Percentiles rank a stretch among this genome's conserved stretches.
Conservation (phyloP, 169 alveolate species). For the Eimeria praecox region DNA sequence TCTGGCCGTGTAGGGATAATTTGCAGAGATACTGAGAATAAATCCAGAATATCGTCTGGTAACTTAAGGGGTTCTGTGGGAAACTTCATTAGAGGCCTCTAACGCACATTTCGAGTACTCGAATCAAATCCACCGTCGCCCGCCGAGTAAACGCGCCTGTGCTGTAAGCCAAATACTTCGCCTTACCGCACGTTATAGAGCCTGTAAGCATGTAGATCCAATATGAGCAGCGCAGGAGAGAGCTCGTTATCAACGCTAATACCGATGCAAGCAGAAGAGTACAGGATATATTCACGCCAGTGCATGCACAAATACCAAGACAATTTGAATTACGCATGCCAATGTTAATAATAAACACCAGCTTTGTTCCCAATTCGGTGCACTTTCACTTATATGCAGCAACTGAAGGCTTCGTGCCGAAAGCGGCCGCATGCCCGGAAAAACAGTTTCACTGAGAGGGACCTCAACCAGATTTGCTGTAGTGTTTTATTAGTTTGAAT, state of each 20-base stretch:
- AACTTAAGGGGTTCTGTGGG: background rate
- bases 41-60: background rate
- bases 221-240: background rate
- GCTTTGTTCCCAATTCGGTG: background rate
- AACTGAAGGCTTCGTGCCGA: background rate
- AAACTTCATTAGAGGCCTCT: no score
- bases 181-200: slow-evolving; percentile 66
- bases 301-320: background rate
- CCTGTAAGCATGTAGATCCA: background rate
- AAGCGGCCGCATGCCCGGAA: background rate
- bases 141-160: slow-evolving; percentile 26
- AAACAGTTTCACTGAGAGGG: background rate
- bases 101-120: slow-evolving; percentile 46
- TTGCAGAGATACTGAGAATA: background rate
- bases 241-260: background rate
- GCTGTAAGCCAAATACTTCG: slow-evolving; percentile 29
- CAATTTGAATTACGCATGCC: background rate
- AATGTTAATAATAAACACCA: background rate
- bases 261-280: background rate
- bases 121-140: slow-evolving; percentile 59
- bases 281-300: background rate
- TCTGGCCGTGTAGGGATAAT: background rate
- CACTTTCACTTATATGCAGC: background rate
- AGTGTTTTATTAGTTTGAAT: background rate
- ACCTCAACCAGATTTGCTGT: background rate